phyloP scores from a whole-genome alignment of 148 eudicot genomes.

The Suaeda aralocaspica region DNA sequence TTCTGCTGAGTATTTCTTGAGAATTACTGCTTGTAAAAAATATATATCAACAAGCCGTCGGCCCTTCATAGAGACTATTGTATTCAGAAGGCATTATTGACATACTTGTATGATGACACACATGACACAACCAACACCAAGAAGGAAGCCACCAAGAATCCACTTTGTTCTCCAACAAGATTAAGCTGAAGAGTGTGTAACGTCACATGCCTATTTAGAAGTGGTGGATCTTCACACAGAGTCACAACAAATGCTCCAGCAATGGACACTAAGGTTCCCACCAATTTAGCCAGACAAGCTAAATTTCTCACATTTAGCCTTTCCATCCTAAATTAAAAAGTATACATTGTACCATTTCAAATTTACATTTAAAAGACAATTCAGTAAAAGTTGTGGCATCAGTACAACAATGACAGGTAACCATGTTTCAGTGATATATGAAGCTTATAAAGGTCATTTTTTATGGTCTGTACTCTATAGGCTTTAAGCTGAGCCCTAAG shows the following conservation, averaged over 20 bases:
- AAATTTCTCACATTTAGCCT: constrained; percentile 30
- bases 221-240: constrained; percentile 47
- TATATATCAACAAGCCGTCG: constrained; percentile 5
- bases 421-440: too few species aligned
- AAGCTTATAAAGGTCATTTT: background rate
- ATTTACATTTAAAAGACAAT: background rate
- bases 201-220: constrained; percentile 32
- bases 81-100: background rate
- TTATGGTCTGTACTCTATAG: background rate
- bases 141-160: constrained; percentile 67
- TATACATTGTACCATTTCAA: background rate
- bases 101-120: constrained; percentile 71
- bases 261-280: constrained; percentile 41
- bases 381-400: background rate
- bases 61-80: constrained; percentile 6
- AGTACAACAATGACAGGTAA: background rate
- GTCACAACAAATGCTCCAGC: constrained; percentile 47
- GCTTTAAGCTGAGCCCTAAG: background rate
- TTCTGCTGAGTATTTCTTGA: constrained; percentile 61
- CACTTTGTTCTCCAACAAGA: constrained; percentile 38
- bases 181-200: constrained; percentile 20
- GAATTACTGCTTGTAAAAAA: constrained; percentile 49
- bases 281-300: constrained; percentile 34
- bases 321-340: constrained; percentile 48
- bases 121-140: constrained; percentile 45